phyloP scores from a whole-genome alignment of 768 basidiomycete species.

The Kwoniella sp. region DNA sequence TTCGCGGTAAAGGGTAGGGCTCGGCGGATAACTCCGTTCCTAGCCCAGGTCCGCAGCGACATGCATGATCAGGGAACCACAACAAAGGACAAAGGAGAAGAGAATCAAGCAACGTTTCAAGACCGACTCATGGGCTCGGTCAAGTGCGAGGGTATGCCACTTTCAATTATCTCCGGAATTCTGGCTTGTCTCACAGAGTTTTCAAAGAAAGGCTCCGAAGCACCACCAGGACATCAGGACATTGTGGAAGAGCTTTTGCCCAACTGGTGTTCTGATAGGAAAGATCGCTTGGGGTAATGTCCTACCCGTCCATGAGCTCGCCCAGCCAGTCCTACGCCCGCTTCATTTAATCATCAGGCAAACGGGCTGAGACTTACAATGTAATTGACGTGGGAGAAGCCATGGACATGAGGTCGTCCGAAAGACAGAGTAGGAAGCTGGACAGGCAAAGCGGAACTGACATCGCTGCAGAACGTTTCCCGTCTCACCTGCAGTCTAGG shows the following conservation, averaged over 20 bases:
- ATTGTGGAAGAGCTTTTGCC: too few relatives aligned
- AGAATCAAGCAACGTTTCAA: neutral
- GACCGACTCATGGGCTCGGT: neutral
- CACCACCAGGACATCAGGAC: too few relatives aligned
- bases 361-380: neutral
- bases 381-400: neutral
- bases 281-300: too few relatives aligned
- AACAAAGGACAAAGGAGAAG: neutral
- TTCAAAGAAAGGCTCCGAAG: neutral
- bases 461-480: neutral
- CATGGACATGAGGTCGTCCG: neutral
- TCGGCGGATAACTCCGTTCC: neutral
- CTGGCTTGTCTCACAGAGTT: neutral
- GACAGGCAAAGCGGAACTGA: too few relatives aligned
- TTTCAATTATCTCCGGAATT: neutral
- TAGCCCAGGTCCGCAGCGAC: neutral
- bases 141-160: neutral
- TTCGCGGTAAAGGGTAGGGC: neutral
- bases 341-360: too few relatives aligned
- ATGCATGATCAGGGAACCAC: neutral
- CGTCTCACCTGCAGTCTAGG: neutral
- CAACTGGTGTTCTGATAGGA: too few relatives aligned
- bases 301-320: too few relatives aligned
- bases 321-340: too few relatives aligned
- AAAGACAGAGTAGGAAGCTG: too few relatives aligned